Evolutionary conservation across 2,329 filamentous ascomycete genomes (phyloP).

Genomic region (Trichophaea hybrida): DNA sequence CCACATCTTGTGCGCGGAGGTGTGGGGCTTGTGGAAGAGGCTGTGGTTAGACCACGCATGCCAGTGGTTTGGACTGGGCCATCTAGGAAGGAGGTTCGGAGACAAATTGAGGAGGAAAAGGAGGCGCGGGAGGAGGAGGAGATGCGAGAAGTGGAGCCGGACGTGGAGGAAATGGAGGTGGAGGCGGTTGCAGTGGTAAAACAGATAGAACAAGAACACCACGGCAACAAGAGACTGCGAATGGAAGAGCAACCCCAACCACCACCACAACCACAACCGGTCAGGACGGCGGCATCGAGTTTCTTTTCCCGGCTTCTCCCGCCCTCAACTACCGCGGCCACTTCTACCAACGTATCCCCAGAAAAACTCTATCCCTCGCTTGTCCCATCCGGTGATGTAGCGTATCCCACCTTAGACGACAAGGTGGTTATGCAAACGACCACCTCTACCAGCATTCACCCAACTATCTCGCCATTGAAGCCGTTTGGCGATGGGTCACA

Average conservation of each 20-base stretch:
- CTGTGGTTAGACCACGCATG: conserved; percentile 19
- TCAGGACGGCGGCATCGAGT: not conserved
- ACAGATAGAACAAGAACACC: not conserved
- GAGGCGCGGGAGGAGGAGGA: not conserved
- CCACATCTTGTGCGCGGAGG: conserved; percentile 20
- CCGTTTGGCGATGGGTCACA: not conserved
- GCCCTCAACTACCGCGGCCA: not conserved
- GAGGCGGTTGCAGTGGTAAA: not conserved
- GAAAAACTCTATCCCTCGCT: not conserved
- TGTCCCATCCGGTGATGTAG: not conserved
- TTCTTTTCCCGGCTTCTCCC: not conserved
- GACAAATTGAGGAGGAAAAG: not conserved
- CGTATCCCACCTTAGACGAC: not conserved
- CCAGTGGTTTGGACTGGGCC: conserved; percentile 20
- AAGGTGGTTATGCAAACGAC: not conserved
- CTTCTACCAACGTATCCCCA: not conserved
- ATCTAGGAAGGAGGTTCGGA: not conserved
- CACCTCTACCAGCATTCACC: not conserved
- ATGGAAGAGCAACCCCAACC: no score
- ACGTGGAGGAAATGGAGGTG: conserved; percentile 1
- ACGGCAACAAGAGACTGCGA: not conserved
- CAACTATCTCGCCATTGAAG: no score
- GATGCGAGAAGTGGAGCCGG: not conserved
- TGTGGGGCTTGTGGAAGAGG: conserved; percentile 7
- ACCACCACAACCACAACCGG: not conserved